These are phyloP conservation scores for Oryza coarctata DNA, from an alignment of 176 grass and related monocot genomes.

Conservation along the genomic window DNA sequence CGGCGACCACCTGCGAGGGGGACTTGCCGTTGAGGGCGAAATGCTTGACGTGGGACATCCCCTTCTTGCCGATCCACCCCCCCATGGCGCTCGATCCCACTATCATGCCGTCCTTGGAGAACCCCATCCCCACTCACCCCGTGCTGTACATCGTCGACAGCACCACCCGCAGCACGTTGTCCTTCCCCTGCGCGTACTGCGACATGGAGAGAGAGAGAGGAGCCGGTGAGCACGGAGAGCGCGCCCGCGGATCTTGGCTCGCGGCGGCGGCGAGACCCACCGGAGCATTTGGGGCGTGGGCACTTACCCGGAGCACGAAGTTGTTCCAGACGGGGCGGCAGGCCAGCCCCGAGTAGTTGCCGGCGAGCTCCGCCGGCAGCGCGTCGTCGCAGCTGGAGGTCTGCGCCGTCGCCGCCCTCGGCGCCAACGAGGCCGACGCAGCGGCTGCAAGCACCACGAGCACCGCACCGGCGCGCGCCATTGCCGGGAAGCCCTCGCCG, in stretches of 20 bases:
- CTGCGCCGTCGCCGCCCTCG: slow-evolving; percentile 41
- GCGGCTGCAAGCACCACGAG: slow-evolving; percentile 33
- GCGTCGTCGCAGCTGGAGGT: slow-evolving; percentile 46
- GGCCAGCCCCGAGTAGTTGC: slow-evolving; percentile 71
- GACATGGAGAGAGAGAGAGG: background rate
- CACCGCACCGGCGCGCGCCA: slow-evolving; percentile 44
- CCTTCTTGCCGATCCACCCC: slow-evolving; percentile 91
- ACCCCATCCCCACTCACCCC: slow-evolving; percentile 94
- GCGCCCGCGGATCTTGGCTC: slow-evolving; percentile 12
- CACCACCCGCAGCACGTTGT: slow-evolving; percentile 78
- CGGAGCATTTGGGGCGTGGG: background rate
- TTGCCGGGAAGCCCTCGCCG: background rate
- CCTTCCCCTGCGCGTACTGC: slow-evolving; percentile 77
- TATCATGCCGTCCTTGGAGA: slow-evolving; percentile 81
- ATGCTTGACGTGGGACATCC: slow-evolving; percentile 52
- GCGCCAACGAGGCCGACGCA: slow-evolving; percentile 15
- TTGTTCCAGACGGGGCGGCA: slow-evolving; percentile 81
- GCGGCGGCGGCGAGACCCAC: background rate
- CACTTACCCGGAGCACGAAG: slow-evolving; percentile 79
- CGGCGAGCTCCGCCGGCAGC: slow-evolving; percentile 49
- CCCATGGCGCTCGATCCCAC: slow-evolving; percentile 92
- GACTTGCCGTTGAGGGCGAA: slow-evolving; percentile 55
- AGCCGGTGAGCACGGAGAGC: background rate
- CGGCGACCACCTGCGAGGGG: slow-evolving; percentile 49
- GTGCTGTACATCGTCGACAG: slow-evolving; percentile 72